Conservation (phyloP, 352 stramenopile species). For the Paralagenidium karlingii region DNA sequence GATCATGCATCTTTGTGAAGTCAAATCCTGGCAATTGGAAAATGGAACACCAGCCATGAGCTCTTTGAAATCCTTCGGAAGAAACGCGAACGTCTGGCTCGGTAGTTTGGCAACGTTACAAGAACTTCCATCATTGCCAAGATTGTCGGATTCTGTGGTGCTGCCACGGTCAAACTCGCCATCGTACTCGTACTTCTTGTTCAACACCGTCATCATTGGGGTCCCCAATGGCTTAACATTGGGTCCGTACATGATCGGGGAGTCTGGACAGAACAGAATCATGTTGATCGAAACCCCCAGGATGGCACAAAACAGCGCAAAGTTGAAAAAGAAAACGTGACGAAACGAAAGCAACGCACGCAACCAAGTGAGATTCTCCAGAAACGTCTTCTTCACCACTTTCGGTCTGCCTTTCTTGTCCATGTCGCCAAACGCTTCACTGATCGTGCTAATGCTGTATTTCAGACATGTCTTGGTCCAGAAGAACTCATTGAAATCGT, state of each 20-base stretch:
- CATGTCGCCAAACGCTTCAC: conserved; percentile 49
- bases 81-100: conserved; percentile 16
- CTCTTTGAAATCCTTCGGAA: conserved; percentile 67
- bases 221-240: conserved; percentile 27
- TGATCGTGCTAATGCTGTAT: conserved; percentile 50
- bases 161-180: conserved; percentile 9
- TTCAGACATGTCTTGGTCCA: conserved; percentile 81
- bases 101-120: not conserved
- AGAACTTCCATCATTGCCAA: conserved; percentile 3
- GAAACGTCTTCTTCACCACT: conserved; percentile 74
- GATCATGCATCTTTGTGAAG: conserved; percentile 40
- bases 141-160: conserved; percentile 1
- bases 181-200: conserved; percentile 26
- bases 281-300: conserved; percentile 63
- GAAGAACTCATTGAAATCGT: conserved; percentile 86
- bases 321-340: conserved; percentile 78
- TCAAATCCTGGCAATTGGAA: conserved; percentile 50
- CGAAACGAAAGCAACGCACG: conserved; percentile 66
- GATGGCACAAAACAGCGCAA: conserved; percentile 45
- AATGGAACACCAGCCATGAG: conserved; percentile 50
- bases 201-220: conserved; percentile 43
- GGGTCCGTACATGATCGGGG: conserved; percentile 56
- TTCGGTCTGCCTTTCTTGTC: conserved; percentile 78
- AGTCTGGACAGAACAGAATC: conserved; percentile 65
- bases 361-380: conserved; percentile 67